Evolutionary conservation across 2,329 filamentous ascomycete genomes (phyloP).

Genomic region (Metarhizium album): DNA sequence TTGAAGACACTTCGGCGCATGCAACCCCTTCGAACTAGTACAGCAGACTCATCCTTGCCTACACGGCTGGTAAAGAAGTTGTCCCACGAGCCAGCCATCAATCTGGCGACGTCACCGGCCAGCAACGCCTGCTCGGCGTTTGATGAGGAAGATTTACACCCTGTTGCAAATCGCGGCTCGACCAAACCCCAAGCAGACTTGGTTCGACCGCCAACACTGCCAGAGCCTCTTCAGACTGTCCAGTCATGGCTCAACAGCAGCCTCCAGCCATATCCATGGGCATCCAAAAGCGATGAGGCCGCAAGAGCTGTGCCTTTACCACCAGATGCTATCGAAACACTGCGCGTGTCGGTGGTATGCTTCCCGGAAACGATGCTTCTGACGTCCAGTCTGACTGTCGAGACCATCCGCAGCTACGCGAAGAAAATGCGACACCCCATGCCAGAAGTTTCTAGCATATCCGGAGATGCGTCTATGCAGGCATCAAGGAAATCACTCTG

Average conservation of each 20-base stretch:
- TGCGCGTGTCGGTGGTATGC: conserved; percentile 41
- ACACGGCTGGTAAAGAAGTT: not conserved
- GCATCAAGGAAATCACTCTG: conserved; percentile 21
- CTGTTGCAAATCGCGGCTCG: conserved; percentile 5
- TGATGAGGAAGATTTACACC: conserved; percentile 8
- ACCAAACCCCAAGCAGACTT: conserved; percentile 15
- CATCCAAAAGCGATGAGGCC: conserved; percentile 22
- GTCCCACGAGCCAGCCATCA: not conserved
- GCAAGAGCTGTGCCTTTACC: conserved; percentile 37
- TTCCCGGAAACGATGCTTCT: conserved; percentile 51
- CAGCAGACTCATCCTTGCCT: not conserved
- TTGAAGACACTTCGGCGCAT: not conserved
- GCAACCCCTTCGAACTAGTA: not conserved
- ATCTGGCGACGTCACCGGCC: conserved; percentile 5
- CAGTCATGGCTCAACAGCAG: conserved; percentile 26
- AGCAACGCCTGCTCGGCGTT: conserved; percentile 4
- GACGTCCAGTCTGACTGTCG: conserved; percentile 42
- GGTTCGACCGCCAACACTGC: conserved; percentile 22
- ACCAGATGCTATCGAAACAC: conserved; percentile 41
- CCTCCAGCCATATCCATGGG: conserved; percentile 18
- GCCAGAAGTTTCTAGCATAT: conserved; percentile 13
- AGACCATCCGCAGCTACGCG: conserved; percentile 46
- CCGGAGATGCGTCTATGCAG: conserved; percentile 8
- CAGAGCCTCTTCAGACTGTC: conserved; percentile 24
- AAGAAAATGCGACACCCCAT: conserved; percentile 38